phyloP scores from a whole-genome alignment of 2,329 filamentous ascomycete species.

The Penicillium sp. region DNA sequence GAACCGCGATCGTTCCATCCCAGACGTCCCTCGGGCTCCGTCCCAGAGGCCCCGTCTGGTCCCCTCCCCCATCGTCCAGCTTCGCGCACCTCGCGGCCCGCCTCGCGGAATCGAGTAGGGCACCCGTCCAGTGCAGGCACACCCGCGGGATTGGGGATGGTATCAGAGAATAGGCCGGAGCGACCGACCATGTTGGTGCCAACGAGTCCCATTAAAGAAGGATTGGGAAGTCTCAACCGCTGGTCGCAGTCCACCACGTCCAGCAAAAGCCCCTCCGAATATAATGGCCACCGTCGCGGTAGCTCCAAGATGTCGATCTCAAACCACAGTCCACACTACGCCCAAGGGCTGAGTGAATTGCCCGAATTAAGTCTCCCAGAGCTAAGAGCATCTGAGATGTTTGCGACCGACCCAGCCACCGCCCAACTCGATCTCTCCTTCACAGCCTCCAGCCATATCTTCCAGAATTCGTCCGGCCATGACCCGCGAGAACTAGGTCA shows the following conservation, averaged over 20 bases:
- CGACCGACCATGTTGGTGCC: slow-evolving; percentile 21
- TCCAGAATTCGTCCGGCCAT: slow-evolving; percentile 18
- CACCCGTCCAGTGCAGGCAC: slow-evolving; percentile 21
- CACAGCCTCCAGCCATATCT: slow-evolving; percentile 24
- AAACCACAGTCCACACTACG: slow-evolving; percentile 24
- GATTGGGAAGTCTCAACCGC: slow-evolving; percentile 57
- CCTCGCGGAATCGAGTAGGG: slow-evolving; percentile 25
- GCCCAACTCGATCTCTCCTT: slow-evolving; percentile 33
- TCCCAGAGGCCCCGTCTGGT: slow-evolving; percentile 18
- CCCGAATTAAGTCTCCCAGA: slow-evolving; percentile 27
- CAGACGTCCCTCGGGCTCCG: slow-evolving; percentile 24
- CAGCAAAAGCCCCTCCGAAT: slow-evolving; percentile 43
- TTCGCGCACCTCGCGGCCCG: slow-evolving; percentile 27
- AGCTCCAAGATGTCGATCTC: slow-evolving; percentile 31
- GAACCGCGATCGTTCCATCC: slow-evolving; percentile 28
- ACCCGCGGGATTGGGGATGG: slow-evolving; percentile 23
- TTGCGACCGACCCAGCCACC: slow-evolving; percentile 18
- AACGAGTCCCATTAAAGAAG: slow-evolving; percentile 45
- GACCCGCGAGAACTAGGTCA: slow-evolving; percentile 10
- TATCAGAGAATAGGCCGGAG: slow-evolving; percentile 24
- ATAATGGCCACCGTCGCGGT: slow-evolving; percentile 29
- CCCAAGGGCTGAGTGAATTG: slow-evolving; percentile 15
- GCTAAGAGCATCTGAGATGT: slow-evolving; percentile 26
- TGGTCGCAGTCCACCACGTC: slow-evolving; percentile 63
- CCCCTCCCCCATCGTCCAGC: slow-evolving; percentile 23